Conservation (phyloP, 2,329 filamentous ascomycete genomes). For the Teratosphaeria pseudoeucalypti region DNA sequence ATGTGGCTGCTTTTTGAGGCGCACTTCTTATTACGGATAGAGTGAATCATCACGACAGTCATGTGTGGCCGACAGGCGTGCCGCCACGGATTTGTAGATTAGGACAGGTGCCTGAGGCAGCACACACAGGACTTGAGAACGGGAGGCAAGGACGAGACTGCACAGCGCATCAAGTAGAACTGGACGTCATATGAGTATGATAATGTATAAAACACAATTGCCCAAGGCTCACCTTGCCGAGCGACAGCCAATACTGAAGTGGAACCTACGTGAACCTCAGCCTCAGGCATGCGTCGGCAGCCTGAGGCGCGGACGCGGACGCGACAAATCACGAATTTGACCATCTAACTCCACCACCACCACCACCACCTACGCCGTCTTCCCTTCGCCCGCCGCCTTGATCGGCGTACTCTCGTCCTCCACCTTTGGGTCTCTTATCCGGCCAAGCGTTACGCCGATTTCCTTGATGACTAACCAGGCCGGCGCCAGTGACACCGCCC, state of each 20-base stretch:
- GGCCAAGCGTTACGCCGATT: constrained; percentile 33
- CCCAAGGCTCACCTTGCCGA: neutral
- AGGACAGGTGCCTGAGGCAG: neutral
- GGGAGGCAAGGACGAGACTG: neutral
- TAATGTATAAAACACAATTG: neutral
- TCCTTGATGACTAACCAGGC: constrained; percentile 56
- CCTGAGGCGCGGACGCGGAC: too few species aligned
- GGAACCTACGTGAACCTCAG: too few species aligned
- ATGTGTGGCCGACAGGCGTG: neutral
- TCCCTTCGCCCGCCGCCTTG: neutral
- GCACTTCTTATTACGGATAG: neutral
- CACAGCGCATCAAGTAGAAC: neutral
- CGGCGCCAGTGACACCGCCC: constrained; percentile 52
- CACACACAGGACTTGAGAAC: neutral
- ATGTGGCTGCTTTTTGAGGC: neutral
- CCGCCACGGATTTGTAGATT: neutral
- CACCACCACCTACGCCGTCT: neutral
- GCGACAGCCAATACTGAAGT: neutral
- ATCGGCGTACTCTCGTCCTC: neutral
- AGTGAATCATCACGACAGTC: neutral
- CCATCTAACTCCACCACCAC: neutral
- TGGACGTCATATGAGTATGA: neutral
- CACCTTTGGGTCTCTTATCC: constrained; percentile 6
- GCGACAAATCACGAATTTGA: neutral
- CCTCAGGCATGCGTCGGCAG: too few species aligned